Percentiles rank a stretch among this genome's conserved stretches.
Conservation (phyloP, 2,329 filamentous ascomycete species). For the Penicillium thymicola region DNA sequence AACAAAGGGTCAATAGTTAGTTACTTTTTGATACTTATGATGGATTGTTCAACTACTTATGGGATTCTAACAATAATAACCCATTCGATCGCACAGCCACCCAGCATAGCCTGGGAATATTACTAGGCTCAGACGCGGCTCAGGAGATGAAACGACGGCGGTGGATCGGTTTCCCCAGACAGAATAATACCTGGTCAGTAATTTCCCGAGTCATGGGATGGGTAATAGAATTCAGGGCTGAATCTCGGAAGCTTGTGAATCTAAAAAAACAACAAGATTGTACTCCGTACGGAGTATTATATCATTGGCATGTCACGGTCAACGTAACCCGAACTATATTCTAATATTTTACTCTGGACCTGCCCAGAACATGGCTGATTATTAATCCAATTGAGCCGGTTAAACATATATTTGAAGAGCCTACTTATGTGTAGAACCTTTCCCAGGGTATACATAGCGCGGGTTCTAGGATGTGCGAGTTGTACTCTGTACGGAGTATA, state of each 20-base stretch:
- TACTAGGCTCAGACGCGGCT: constrained; percentile 11
- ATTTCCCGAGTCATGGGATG: background rate
- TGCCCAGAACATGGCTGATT: background rate
- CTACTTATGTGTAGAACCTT: background rate
- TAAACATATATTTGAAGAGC: background rate
- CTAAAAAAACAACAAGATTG: background rate
- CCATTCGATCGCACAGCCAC: constrained; percentile 1
- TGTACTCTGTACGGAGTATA: background rate
- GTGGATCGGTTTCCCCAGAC: constrained; percentile 9
- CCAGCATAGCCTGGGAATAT: background rate
- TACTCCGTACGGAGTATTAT: background rate
- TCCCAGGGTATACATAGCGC: background rate
- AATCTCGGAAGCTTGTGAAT: background rate
- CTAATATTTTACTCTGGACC: background rate
- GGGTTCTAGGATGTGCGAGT: background rate
- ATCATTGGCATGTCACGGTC: background rate
- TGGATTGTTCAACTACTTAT: background rate
- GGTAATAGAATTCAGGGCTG: constrained; percentile 5
- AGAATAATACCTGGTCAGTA: background rate
- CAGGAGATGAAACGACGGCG: constrained; percentile 11
- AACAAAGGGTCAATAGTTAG: background rate
- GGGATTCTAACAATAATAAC: background rate
- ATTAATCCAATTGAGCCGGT: background rate
- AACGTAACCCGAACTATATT: background rate
- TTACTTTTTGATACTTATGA: background rate